Base-by-base conservation (phyloP, 192 early-diverging fungal species). In the Chytriomyces hyalinus region DNA sequence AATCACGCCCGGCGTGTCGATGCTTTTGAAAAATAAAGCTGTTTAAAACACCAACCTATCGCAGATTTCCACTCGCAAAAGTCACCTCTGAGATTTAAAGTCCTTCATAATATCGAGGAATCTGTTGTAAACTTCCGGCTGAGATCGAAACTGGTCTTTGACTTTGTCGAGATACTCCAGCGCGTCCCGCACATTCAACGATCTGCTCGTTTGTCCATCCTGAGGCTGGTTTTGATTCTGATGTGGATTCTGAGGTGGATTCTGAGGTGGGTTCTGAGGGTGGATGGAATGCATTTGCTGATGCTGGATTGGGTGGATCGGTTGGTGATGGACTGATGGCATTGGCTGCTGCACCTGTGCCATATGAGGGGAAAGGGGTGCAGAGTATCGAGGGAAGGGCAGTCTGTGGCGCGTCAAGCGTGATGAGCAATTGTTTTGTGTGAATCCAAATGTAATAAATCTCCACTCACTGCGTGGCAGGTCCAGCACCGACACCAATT, bases 81-180 rank as follows among this genome's bases (percentile, higher is more conserved):
- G 88, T 85, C 85, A 94, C 93, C 83, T 88, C 80, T 97, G 95
- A 77, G 94, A 93, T 83, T 98, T 98, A 79, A 99, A 99, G 80
- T 99, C 98, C 87, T 98, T 98, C 98, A 99, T 99, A 49, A 98
- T 98, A 81, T 98, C 97, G 80, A 99, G 72, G 83, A 99, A 99
- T 67, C 91, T 89, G 80, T 97, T 98, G 85, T 99, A 99, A 6
- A 98, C 96, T 65, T 97, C 95, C 3, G 96, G 96, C 8, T 94
- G 91, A 73, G 95, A 92, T 50, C 90, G 87, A 77, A 99, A 99
- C 76, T 94, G 93, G 49, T 91, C 88, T 79, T 97, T 97, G 8
- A 99, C 98, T 78, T 96, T 88, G 77, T 99, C 98, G 59, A 99
- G 87, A 81, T 99, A 99, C 43, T 94, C 91, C 47, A 99, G 84